Percentiles rank a stretch among this genome's conserved stretches.
Conservation (phyloP, 441 rosid genomes). For the Gossypium laxum region DNA sequence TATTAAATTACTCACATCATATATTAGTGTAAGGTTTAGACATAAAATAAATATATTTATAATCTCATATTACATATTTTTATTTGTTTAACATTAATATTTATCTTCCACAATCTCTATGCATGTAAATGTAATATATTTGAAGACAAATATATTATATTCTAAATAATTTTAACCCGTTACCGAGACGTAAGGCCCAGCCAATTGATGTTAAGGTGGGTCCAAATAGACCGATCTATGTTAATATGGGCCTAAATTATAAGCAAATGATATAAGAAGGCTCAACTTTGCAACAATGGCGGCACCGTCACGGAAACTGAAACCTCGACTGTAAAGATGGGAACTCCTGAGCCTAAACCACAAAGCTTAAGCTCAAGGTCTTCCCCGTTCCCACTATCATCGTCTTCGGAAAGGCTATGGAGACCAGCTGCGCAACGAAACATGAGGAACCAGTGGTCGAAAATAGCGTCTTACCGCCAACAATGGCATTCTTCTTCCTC, state of each 20-base stretch:
- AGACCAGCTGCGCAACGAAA: slow-evolving; percentile 76
- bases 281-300: not conserved
- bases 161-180: too few species aligned
- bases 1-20: too few species aligned
- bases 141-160: too few species aligned
- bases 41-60: too few species aligned
- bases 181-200: too few species aligned
- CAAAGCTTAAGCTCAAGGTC: slow-evolving; percentile 19
- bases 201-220: not conserved
- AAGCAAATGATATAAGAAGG: not conserved
- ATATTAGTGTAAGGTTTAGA: too few species aligned
- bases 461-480: slow-evolving; percentile 37
- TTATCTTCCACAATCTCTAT: too few species aligned
- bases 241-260: not conserved
- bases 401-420: slow-evolving; percentile 59
- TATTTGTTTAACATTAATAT: too few species aligned
- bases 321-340: slow-evolving; percentile 16
- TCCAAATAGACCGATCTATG: not conserved
- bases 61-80: too few species aligned
- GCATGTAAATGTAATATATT: too few species aligned
- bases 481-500: slow-evolving; percentile 54
- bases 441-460: slow-evolving; percentile 81
- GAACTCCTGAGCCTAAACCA: slow-evolving; percentile 15
- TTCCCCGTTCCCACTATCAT: slow-evolving; percentile 24
- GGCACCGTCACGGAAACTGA: not conserved